Percentiles rank a stretch among this genome's conserved stretches.
Evolutionary conservation across 2,329 filamentous ascomycete species (phyloP).

Genomic region (Sporothrix curviconia): DNA sequence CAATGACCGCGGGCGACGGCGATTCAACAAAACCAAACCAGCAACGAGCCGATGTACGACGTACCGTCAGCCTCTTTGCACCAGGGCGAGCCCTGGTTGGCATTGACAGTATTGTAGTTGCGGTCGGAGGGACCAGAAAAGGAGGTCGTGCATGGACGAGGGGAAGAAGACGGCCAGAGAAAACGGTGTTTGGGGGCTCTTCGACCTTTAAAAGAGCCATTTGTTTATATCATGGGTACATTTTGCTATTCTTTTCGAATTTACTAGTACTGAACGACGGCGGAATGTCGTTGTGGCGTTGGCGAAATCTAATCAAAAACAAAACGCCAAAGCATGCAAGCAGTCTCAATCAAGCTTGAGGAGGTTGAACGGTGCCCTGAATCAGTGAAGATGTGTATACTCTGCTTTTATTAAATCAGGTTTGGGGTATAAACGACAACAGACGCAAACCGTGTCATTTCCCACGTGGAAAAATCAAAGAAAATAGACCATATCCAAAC

Average conservation of each 20-base stretch:
- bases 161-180: not conserved
- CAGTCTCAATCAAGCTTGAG: not conserved
- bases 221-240: constrained; percentile 2
- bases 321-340: not conserved
- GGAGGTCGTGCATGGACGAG: not conserved
- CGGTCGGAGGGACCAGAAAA: no score
- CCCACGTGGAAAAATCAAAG: not conserved
- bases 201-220: not conserved
- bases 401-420: not conserved
- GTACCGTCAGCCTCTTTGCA: not conserved
- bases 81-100: no score
- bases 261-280: not conserved
- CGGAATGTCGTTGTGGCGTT: constrained; percentile 2
- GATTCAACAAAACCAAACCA: not conserved
- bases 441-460: no score
- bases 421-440: no score
- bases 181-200: not conserved
- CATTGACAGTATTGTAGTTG: no score
- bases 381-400: no score
- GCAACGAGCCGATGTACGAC: not conserved
- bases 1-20: not conserved
- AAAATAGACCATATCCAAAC: no score
- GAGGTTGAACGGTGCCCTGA: not conserved
- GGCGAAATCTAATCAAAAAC: constrained; percentile 4
- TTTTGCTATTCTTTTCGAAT: not conserved